A percentile compares a stretch with the other conserved stretches of the same genome.
Conservation (phyloP, 768 basidiomycete species). For the Serendipita sp. region DNA sequence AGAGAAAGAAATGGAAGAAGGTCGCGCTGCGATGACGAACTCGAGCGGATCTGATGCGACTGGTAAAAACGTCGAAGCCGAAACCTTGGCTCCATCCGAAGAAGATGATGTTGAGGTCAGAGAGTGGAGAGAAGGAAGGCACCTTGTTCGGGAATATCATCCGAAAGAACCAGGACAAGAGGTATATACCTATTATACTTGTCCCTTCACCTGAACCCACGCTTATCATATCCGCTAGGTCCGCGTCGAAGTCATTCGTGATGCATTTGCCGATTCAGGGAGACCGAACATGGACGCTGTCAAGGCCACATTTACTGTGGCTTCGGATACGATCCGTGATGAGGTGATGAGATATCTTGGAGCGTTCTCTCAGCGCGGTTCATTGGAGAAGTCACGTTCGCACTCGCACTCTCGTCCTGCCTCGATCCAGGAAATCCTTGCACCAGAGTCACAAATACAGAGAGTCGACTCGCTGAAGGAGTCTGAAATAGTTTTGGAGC, state of each 20-base stretch:
- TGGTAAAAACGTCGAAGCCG: constrained; percentile 3
- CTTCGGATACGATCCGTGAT: constrained; percentile 22
- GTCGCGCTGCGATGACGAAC: constrained; percentile 10
- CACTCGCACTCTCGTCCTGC: not conserved
- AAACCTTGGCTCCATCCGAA: constrained; percentile 7
- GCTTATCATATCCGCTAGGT: constrained; percentile 3
- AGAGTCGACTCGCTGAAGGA: constrained; percentile 10
- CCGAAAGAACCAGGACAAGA: constrained; percentile 40
- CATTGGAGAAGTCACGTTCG: not conserved
- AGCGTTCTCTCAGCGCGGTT: constrained; percentile 14
- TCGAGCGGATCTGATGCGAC: constrained; percentile 12
- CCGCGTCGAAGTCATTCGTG: constrained; percentile 40
- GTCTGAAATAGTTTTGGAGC: constrained; percentile 15
- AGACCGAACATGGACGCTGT: not conserved
- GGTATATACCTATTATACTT: constrained; percentile 23
- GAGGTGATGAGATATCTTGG: constrained; percentile 20
- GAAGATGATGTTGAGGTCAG: constrained; percentile 10
- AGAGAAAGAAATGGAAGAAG: constrained; percentile 18
- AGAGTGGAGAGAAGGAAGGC: constrained; percentile 61
- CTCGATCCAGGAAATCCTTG: not conserved
- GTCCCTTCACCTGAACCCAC: not conserved
- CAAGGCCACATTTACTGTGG: constrained; percentile 10
- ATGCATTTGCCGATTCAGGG: constrained; percentile 19
- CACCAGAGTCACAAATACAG: not conserved
- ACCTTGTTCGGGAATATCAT: constrained; percentile 47